Percentiles rank a stretch among this genome's conserved stretches.
These are phyloP conservation scores for Syzygium oleosum DNA, from an alignment of 345 rosid species.

Conservation along the genomic window DNA sequence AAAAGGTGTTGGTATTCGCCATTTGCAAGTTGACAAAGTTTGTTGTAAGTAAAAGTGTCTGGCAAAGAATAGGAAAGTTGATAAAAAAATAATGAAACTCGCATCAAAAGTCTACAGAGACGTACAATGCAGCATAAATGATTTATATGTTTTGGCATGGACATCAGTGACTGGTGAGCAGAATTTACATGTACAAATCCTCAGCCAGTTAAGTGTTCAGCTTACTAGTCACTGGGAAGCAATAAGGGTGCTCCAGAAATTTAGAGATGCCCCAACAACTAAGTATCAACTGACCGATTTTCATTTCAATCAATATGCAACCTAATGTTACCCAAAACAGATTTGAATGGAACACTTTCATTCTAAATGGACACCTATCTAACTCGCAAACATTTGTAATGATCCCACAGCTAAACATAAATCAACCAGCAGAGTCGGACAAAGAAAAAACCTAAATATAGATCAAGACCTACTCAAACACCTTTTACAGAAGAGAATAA, in stretches of 20 bases:
- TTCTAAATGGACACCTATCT: neutral
- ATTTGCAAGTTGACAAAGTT: conserved; percentile 81
- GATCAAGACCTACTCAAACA: neutral
- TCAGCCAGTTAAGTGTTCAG: neutral
- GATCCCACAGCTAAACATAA: neutral
- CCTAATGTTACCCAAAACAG: neutral
- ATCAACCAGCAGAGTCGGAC: neutral
- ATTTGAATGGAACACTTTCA: neutral
- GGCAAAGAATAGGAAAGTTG: conserved; percentile 5
- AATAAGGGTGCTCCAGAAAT: neutral
- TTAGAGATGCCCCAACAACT: neutral
- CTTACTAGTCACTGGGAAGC: neutral
- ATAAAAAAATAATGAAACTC: neutral
- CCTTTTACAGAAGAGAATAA: neutral
- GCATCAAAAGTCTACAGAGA: neutral
- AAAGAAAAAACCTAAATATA: neutral
- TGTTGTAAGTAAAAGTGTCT: conserved; percentile 57
- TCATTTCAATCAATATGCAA: neutral
- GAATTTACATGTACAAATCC: neutral
- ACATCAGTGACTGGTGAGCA: neutral
- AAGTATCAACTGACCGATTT: neutral
- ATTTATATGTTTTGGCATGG: neutral
- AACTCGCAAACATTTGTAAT: neutral
- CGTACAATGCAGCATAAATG: neutral
- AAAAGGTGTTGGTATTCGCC: conserved; percentile 69